Percentiles rank a stretch among this genome's conserved stretches.
phyloP scores from a whole-genome alignment of 768 basidiomycete genomes.

The Podaxis carcinomalis region DNA sequence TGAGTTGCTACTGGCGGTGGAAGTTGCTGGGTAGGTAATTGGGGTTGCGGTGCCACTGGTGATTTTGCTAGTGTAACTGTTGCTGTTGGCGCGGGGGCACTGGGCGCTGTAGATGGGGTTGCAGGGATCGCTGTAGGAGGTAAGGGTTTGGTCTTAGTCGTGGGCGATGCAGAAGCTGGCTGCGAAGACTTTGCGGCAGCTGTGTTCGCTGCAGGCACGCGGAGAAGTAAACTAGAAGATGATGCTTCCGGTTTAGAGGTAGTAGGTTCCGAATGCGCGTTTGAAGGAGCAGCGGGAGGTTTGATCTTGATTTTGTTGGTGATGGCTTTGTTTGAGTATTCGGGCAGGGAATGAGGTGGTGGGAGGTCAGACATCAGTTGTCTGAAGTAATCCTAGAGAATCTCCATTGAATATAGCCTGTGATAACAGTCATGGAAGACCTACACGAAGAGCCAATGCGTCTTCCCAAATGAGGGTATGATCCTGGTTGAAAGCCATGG shows the following conservation, averaged over 20 bases:
- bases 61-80: not conserved
- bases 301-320: conserved; percentile 73
- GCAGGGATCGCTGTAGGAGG: conserved; percentile 11
- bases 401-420: not conserved
- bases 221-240: conserved; percentile 13
- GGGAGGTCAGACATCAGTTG: conserved; percentile 78
- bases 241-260: conserved; percentile 1
- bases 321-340: conserved; percentile 45
- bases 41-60: conserved; percentile 13
- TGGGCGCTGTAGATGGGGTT: conserved; percentile 17
- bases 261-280: conserved; percentile 1
- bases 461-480: conserved; percentile 82
- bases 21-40: conserved; percentile 23
- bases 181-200: not conserved
- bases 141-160: not conserved
- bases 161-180: not conserved
- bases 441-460: conserved; percentile 60
- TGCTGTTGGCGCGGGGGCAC: not conserved
- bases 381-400: conserved; percentile 62
- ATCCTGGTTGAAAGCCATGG: conserved; percentile 83
- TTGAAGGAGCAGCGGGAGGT: conserved; percentile 39
- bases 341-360: conserved; percentile 54
- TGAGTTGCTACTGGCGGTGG: conserved; percentile 20
- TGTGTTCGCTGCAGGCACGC: conserved; percentile 10
- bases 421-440: conserved; percentile 15